These are phyloP conservation scores for Epichloe bromicola DNA, from an alignment of 2,329 filamentous ascomycete species.

Conservation along the genomic window DNA sequence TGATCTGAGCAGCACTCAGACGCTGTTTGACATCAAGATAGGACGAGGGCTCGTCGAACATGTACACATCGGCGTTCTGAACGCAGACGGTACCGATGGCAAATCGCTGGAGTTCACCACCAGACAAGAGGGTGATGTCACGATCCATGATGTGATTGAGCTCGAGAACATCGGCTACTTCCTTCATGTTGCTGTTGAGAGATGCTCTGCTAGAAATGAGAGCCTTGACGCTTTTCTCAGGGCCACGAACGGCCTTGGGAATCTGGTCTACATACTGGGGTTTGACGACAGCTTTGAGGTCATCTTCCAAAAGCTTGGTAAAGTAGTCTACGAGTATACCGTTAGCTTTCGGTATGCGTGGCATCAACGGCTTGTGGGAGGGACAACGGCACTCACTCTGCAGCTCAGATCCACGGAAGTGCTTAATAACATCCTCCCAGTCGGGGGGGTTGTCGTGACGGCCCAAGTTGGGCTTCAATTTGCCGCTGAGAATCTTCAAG, in stretches of 20 bases:
- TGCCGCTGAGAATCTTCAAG: conserved; percentile 94
- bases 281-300: conserved; percentile 96
- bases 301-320: conserved; percentile 92
- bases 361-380: not conserved
- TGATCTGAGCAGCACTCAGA: conserved; percentile 81
- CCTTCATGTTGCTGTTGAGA: conserved; percentile 63
- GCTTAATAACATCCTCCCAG: conserved; percentile 97
- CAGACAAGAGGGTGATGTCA: conserved; percentile 80
- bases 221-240: conserved; percentile 65
- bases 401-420: conserved; percentile 94
- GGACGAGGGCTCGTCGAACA: conserved; percentile 99
- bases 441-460: conserved; percentile 92
- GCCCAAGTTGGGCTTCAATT: conserved; percentile 95
- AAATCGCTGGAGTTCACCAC: conserved; percentile 96
- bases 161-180: conserved; percentile 76
- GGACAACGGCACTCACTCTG: conserved; percentile 54
- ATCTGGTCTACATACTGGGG: conserved; percentile 99
- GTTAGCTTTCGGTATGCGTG: not conserved
- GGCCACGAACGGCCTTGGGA: conserved; percentile 74
- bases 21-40: conserved; percentile 99
- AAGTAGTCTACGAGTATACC: conserved; percentile 59
- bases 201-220: conserved; percentile 66
- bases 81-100: conserved; percentile 93
- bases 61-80: conserved; percentile 94
- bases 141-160: conserved; percentile 82